Base-by-base conservation (phyloP, 805 yeast species). In the Metschnikowia anglica region DNA sequence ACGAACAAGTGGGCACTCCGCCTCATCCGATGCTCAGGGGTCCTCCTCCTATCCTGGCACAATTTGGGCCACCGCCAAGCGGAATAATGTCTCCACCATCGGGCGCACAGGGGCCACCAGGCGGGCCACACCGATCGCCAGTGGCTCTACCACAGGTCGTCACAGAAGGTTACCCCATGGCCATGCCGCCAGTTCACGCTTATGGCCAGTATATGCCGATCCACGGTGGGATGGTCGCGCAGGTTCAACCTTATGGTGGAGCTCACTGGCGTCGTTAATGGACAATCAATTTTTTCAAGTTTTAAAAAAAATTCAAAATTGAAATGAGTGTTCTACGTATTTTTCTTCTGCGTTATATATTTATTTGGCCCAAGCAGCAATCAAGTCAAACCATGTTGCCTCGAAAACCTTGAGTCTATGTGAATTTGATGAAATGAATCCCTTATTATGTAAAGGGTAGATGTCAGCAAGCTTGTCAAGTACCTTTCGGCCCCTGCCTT, bases 151-250 rank as follows among this genome's bases (percentile, higher is more conserved):
- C 51, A 10, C 51, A 36, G 16, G 44, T 46, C 30, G 34, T 31
- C 23, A 41, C 36, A 6, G 52, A 51, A 18, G 55, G 53, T 5
- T 51, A 53, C 36, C 52, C 51, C 3, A 39, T 50, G 37, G 47
- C 49, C 3, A 43, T 47, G 34, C 67, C 68, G 8, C 72, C 69
- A 13, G 69, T 68, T 1, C 68, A 65, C 43, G 58, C 65, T 7
- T 70, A 68, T 47, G 65, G 64, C n/a, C 68, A 61, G 39, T 66
- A 65, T 43, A 55, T 60, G 34, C 68, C 70, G 1, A 47, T 64
- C 42, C 67, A 59, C 18, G 67, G 66, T 7, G 65, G 63, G 8
- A 56, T 62, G 39, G 56, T 61, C 12, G 47, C 60, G 7, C 61
- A 54, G 26, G 52, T 52, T 38, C 60, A 50, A 31, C 55, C 54